phyloP scores from a whole-genome alignment of 352 stramenopile species.

The Pythium rhizo-oryzae region DNA sequence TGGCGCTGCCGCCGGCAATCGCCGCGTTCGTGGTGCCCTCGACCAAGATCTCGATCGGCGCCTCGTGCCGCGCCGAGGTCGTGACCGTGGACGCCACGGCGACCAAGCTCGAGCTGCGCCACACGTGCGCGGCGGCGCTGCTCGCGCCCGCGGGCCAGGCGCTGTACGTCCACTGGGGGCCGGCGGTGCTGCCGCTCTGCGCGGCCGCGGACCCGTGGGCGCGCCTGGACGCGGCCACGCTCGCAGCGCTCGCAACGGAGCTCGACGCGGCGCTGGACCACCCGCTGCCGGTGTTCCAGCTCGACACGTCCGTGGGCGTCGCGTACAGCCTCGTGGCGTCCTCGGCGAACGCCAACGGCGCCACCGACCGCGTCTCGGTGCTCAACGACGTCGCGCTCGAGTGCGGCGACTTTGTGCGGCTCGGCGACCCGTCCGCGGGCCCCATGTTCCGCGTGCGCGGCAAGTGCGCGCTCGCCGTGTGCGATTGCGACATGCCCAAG shows the following conservation, averaged over 20 bases:
- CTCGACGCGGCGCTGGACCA: slow-evolving; percentile 45
- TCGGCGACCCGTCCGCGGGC: slow-evolving; percentile 44
- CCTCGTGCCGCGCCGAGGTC: slow-evolving; percentile 38
- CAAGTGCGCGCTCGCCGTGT: slow-evolving; percentile 54
- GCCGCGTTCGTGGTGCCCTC: slow-evolving; percentile 35
- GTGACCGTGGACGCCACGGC: slow-evolving; percentile 11
- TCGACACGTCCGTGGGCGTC: slow-evolving; percentile 50
- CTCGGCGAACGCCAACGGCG: slow-evolving; percentile 20
- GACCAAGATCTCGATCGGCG: slow-evolving; percentile 48
- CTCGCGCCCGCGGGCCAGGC: slow-evolving; percentile 24
- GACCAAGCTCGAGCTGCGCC: no score
- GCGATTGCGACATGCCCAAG: slow-evolving; percentile 39
- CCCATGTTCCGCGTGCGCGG: slow-evolving; percentile 65
- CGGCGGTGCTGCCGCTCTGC: slow-evolving; percentile 71
- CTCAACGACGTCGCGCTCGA: slow-evolving; percentile 39
- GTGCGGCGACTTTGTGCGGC: slow-evolving; percentile 71
- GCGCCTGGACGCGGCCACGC: slow-evolving; percentile 30
- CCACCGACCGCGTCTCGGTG: slow-evolving; percentile 38
- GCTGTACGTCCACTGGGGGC: slow-evolving; percentile 66
- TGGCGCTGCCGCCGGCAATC: slow-evolving; percentile 33
- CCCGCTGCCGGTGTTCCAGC: slow-evolving; percentile 56
- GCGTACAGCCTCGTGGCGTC: slow-evolving; percentile 42
- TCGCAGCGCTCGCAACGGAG: slow-evolving; percentile 32
- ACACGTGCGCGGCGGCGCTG: slow-evolving; percentile 34
- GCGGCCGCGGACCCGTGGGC: slow-evolving; percentile 50